Percentiles rank a stretch among this genome's conserved stretches.
These are phyloP conservation scores for Capronia epimyces DNA, from an alignment of 2,329 filamentous ascomycete genomes.

Conservation along the genomic window DNA sequence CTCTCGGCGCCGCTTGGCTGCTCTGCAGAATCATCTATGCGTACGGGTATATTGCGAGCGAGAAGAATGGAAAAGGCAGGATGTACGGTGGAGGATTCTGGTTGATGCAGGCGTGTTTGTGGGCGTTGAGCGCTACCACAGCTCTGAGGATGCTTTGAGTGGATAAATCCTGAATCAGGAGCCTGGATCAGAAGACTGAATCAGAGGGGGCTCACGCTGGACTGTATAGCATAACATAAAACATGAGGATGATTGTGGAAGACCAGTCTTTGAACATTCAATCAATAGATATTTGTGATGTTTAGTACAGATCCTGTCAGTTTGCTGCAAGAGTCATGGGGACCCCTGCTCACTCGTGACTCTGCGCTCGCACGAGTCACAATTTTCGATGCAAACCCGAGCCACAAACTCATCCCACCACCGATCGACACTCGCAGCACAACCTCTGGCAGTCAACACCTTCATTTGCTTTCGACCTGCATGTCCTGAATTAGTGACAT, in stretches of 20 bases:
- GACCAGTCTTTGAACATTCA: constrained; percentile 25
- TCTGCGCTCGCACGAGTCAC: constrained; percentile 5
- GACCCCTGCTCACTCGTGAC: neutral
- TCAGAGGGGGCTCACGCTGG: too few species aligned
- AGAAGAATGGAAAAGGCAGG: constrained; percentile 36
- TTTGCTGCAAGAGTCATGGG: constrained; percentile 1
- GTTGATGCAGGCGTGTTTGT: constrained; percentile 39
- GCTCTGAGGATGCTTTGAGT: constrained; percentile 24
- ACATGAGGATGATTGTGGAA: too few species aligned
- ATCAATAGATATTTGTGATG: neutral
- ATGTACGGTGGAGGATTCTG: constrained; percentile 36
- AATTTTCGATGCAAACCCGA: neutral
- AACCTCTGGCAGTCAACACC: neutral
- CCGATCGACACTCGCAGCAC: neutral
- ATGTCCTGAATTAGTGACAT: too few species aligned
- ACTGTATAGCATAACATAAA: too few species aligned
- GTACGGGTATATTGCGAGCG: constrained; percentile 40
- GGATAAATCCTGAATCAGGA: too few species aligned
- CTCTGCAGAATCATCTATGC: constrained; percentile 47
- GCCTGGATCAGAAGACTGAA: too few species aligned
- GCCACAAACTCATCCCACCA: constrained; percentile 8
- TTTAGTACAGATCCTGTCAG: neutral
- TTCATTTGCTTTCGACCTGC: neutral
- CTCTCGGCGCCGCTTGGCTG: constrained; percentile 48
- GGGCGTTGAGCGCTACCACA: constrained; percentile 26